Evolutionary conservation across 345 rosid genomes (phyloP).

Genomic region (Hibiscus mutabilis): DNA sequence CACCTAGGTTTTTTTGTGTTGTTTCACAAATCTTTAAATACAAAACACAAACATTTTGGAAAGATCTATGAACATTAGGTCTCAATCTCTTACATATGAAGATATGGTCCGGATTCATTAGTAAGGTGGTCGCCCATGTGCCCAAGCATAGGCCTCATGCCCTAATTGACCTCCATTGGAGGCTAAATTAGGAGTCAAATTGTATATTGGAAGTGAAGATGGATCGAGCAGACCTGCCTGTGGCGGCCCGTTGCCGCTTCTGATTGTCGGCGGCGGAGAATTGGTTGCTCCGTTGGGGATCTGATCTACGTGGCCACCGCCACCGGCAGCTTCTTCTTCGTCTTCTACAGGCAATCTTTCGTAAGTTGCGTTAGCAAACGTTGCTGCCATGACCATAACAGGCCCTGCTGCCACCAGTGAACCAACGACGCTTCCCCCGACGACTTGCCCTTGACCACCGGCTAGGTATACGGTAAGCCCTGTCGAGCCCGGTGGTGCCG

Average conservation of each 20-base stretch:
- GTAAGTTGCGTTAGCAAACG: conserved; percentile 78
- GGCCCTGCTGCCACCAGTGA: conserved; percentile 67
- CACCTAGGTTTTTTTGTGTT: conserved; percentile 2
- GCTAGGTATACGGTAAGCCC: conserved; percentile 75
- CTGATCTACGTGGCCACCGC: conserved; percentile 32
- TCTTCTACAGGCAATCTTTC: conserved; percentile 74
- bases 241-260: conserved; percentile 24
- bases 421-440: conserved; percentile 77
- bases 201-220: conserved; percentile 38
- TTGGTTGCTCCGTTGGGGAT: conserved; percentile 32
- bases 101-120: conserved; percentile 2
- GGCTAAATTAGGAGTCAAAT: conserved; percentile 43
- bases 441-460: conserved; percentile 73
- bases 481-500: conserved; percentile 80
- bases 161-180: conserved; percentile 55
- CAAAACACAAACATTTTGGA: conserved; percentile 2
- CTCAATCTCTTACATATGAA: neutral
- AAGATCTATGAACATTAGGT: conserved; percentile 1
- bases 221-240: conserved; percentile 38
- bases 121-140: conserved; percentile 51
- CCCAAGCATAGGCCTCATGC: conserved; percentile 66
- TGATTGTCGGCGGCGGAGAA: conserved; percentile 43
- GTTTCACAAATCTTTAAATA: conserved; percentile 15
- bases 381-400: conserved; percentile 73
- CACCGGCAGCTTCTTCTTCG: conserved; percentile 33